A percentile compares a stretch with the other conserved stretches of the same genome.
phyloP scores from a whole-genome alignment of 305 asterid genomes.

The Fraxinus xanthoxyloides region DNA sequence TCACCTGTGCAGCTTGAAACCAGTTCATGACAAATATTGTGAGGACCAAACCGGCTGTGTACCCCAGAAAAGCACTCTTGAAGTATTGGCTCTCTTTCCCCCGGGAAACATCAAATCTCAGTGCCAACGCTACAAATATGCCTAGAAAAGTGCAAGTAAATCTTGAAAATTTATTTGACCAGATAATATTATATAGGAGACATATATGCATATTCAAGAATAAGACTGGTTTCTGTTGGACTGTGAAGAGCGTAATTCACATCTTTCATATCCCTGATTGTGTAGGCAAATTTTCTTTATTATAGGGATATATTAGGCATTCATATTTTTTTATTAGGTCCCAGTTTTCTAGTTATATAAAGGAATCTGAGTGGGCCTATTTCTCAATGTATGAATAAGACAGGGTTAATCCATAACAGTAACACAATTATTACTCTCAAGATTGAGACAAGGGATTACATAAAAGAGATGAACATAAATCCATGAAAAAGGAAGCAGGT shows the following conservation, averaged over 20 bases:
- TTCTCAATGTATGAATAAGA: neutral
- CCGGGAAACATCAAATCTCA: slow-evolving; percentile 89
- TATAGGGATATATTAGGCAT: neutral
- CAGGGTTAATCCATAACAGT: neutral
- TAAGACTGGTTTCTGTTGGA: neutral
- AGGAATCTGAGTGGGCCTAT: neutral
- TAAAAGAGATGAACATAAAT: neutral
- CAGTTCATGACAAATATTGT: slow-evolving; percentile 96
- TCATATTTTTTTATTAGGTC: neutral
- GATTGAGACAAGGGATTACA: neutral
- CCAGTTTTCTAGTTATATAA: neutral
- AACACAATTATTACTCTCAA: neutral
- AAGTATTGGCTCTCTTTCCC: slow-evolving; percentile 77
- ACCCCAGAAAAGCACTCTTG: slow-evolving; percentile 86
- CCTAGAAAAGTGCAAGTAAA: slow-evolving; percentile 45
- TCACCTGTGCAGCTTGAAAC: slow-evolving; percentile 98
- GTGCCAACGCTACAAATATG: slow-evolving; percentile 91
- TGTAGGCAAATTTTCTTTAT: neutral
- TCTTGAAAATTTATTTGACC: neutral
- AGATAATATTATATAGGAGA: neutral
- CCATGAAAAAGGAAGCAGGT: neutral
- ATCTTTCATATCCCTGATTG: neutral
- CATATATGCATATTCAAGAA: neutral
- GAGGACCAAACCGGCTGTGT: slow-evolving; percentile 57
- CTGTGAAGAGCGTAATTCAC: neutral